A percentile compares a stretch with the other conserved stretches of the same genome.
Evolutionary conservation across 768 basidiomycete species (phyloP).

Genomic region (Vararia minispora): DNA sequence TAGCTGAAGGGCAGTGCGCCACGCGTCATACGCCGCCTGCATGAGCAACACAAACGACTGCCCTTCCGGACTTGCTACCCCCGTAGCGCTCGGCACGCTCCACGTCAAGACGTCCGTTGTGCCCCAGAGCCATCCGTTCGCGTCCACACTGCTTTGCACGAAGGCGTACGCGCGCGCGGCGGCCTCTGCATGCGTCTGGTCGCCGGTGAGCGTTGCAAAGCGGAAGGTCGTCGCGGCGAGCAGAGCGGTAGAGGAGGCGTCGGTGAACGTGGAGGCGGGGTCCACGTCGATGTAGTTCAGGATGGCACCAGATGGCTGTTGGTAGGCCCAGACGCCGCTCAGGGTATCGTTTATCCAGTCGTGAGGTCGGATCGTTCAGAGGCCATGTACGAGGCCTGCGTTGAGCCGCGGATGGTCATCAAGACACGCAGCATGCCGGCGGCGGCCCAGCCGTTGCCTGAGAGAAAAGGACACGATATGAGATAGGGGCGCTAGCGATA

Average conservation of each 20-base stretch:
- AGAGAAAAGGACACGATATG: neutral
- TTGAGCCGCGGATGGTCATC: conserved; percentile 37
- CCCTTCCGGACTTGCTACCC: conserved; percentile 10
- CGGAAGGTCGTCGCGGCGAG: conserved; percentile 47
- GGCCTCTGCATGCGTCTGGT: conserved; percentile 24
- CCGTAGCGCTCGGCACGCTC: neutral
- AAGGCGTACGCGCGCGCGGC: conserved; percentile 31
- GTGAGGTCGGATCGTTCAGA: conserved; percentile 33
- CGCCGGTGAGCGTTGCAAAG: conserved; percentile 31
- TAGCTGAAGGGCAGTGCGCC: too few species aligned
- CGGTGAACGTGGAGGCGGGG: conserved; percentile 37
- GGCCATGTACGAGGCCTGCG: conserved; percentile 24
- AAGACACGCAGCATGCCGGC: conserved; percentile 55
- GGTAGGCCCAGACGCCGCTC: conserved; percentile 29
- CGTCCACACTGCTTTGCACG: conserved; percentile 27
- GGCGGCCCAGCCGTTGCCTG: conserved; percentile 63
- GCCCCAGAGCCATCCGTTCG: conserved; percentile 16
- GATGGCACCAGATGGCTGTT: conserved; percentile 33
- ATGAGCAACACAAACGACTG: conserved; percentile 15
- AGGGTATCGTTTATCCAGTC: conserved; percentile 47
- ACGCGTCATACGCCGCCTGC: conserved; percentile 11
- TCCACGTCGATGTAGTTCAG: conserved; percentile 44
- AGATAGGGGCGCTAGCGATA: neutral
- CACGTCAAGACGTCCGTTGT: conserved; percentile 7
- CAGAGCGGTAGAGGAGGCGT: conserved; percentile 45